Percentiles rank a stretch among this genome's conserved stretches.
Evolutionary conservation across 2,329 filamentous ascomycete species (phyloP).

Genomic region (Penicillium sp.): DNA sequence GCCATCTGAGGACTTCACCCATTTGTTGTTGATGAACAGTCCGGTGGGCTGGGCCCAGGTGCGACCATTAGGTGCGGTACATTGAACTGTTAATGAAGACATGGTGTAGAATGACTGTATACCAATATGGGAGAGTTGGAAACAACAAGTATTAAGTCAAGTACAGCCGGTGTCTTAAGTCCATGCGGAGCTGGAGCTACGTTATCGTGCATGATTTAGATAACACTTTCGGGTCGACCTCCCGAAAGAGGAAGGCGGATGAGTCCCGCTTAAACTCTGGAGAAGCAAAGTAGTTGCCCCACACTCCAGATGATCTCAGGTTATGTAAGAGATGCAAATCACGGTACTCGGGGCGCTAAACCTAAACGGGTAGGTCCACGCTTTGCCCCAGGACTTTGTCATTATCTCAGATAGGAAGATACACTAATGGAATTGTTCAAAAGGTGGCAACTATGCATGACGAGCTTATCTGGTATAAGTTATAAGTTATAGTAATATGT

Average conservation of each 20-base stretch:
- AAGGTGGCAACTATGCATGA: too few relatives aligned
- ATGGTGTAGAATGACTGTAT: slow-evolving; percentile 6
- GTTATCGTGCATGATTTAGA: slow-evolving; percentile 2
- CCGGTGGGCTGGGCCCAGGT: slow-evolving; percentile 42
- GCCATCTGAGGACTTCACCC: slow-evolving; percentile 39
- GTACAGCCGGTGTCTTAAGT: slow-evolving; percentile 16
- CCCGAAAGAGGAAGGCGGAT: slow-evolving; percentile 13
- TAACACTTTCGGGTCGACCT: slow-evolving; percentile 18
- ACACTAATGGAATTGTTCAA: not conserved
- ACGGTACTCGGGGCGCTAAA: slow-evolving; percentile 5
- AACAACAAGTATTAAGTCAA: slow-evolving; percentile 5
- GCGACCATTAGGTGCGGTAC: slow-evolving; percentile 42
- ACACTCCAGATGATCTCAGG: slow-evolving; percentile 15
- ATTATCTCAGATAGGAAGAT: not conserved
- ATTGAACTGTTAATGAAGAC: slow-evolving; percentile 30
- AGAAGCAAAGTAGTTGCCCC: slow-evolving; percentile 4
- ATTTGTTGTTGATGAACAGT: slow-evolving; percentile 49
- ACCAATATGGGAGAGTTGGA: not conserved
- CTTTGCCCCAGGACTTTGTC: not conserved
- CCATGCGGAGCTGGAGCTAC: slow-evolving; percentile 2
- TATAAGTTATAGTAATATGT: too few relatives aligned
- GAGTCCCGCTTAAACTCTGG: slow-evolving; percentile 5
- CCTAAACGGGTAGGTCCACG: slow-evolving; percentile 23
- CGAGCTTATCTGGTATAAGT: too few relatives aligned
- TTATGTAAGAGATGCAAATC: not conserved